Conservation (phyloP, 2,329 filamentous ascomycete genomes). For the Plectosphaerella plurivora region DNA sequence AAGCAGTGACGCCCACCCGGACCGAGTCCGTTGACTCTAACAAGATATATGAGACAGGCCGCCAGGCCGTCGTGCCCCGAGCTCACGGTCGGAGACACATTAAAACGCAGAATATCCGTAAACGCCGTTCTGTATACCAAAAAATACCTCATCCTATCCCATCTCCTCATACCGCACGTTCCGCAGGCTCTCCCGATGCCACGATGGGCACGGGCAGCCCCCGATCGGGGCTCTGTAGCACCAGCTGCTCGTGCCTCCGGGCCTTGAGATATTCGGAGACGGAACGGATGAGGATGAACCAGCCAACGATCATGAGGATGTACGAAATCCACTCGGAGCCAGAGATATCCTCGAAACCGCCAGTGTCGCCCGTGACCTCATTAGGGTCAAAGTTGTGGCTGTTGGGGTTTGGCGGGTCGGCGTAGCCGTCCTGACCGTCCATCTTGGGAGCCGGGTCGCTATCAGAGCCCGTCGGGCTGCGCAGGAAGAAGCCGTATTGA, state of each 20-base stretch:
- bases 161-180: slow-evolving; percentile 62
- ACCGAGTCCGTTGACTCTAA: too few species aligned
- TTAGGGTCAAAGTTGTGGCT: slow-evolving; percentile 81
- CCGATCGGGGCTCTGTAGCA: slow-evolving; percentile 87
- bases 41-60: background rate
- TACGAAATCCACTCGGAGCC: slow-evolving; percentile 89
- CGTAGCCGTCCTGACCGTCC: slow-evolving; percentile 53
- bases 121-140: background rate
- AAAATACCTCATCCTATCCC: background rate
- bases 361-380: slow-evolving; percentile 48
- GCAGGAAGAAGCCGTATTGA: slow-evolving; percentile 97
- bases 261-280: slow-evolving; percentile 87
- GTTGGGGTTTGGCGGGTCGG: slow-evolving; percentile 80
- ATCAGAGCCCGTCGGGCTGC: slow-evolving; percentile 45
- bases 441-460: slow-evolving; percentile 28
- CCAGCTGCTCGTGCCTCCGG: slow-evolving; percentile 84
- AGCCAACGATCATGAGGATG: slow-evolving; percentile 91
- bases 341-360: slow-evolving; percentile 52
- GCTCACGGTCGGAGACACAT: background rate
- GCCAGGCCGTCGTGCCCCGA: background rate
- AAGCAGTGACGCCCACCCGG: too few species aligned
- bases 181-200: slow-evolving; percentile 75
- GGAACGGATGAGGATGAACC: slow-evolving; percentile 96
- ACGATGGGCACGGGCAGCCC: slow-evolving; percentile 82
- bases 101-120: background rate